These are phyloP conservation scores for Microsporum canis DNA, from an alignment of 2,329 filamentous ascomycete species.

Conservation along the genomic window DNA sequence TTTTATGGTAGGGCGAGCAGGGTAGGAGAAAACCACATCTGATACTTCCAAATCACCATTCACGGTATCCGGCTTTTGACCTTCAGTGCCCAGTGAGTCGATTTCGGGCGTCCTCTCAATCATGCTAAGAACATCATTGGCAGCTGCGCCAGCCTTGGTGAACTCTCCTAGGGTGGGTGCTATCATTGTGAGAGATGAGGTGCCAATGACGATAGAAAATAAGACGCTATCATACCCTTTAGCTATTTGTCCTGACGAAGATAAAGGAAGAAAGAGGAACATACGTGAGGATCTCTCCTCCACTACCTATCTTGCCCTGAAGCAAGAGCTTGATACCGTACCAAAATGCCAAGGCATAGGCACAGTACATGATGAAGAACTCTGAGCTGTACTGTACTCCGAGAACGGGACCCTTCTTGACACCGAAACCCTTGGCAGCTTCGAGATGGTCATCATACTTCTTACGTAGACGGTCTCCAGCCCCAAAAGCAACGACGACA, in stretches of 20 bases:
- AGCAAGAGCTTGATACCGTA: conserved; percentile 23
- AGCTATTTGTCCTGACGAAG: background rate
- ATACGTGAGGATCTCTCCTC: conserved; percentile 21
- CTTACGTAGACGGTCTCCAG: conserved; percentile 18
- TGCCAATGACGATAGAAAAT: conserved; percentile 26
- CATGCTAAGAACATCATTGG: conserved; percentile 27
- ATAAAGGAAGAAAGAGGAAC: background rate
- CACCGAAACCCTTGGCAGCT: conserved; percentile 18
- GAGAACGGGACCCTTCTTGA: conserved; percentile 22
- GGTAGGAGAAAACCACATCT: conserved; percentile 38
- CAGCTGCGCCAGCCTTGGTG: conserved; percentile 34
- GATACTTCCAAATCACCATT: conserved; percentile 31
- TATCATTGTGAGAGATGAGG: conserved; percentile 30
- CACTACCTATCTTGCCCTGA: conserved; percentile 16
- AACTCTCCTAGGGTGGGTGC: conserved; percentile 33
- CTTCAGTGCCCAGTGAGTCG: conserved; percentile 25
- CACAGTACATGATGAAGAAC: conserved; percentile 25
- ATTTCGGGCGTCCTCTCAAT: conserved; percentile 33
- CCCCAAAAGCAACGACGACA: conserved; percentile 41
- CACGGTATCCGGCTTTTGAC: conserved; percentile 17
- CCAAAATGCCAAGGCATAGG: conserved; percentile 27
- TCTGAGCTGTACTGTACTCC: conserved; percentile 22
- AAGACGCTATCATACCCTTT: conserved; percentile 15
- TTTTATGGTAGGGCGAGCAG: conserved; percentile 33
- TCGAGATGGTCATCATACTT: conserved; percentile 22